These are phyloP conservation scores for Jamesozyma spencerorum DNA, from an alignment of 805 yeast genomes.

Conservation along the genomic window DNA sequence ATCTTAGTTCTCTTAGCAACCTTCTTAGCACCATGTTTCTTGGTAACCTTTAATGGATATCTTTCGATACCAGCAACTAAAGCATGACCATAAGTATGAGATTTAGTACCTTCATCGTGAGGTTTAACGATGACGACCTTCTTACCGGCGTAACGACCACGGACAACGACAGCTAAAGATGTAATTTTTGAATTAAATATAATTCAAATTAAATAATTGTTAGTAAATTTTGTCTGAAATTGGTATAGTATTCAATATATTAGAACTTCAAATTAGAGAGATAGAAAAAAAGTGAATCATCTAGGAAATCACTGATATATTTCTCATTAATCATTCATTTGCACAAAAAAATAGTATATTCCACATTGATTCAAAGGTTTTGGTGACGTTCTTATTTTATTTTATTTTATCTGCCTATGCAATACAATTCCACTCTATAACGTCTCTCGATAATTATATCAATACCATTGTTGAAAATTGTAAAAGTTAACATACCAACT, in stretches of 20 bases:
- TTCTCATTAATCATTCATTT: too few relatives aligned
- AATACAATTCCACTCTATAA: too few relatives aligned
- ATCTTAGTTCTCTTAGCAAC: slow-evolving; percentile 94
- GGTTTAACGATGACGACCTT: slow-evolving; percentile 98
- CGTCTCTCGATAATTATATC: too few relatives aligned
- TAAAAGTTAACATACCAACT: slow-evolving; percentile 51
- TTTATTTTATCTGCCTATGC: too few relatives aligned
- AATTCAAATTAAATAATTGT: slow-evolving; percentile 11
- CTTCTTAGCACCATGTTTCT: slow-evolving; percentile 91
- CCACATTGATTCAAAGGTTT: too few relatives aligned
- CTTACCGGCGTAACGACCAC: slow-evolving; percentile 99
- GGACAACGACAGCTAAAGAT: slow-evolving; percentile 83
- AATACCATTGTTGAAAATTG: too few relatives aligned
- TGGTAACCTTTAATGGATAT: slow-evolving; percentile 94
- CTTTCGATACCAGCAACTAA: slow-evolving; percentile 99
- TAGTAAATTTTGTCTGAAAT: slow-evolving; percentile 13
- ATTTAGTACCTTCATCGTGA: slow-evolving; percentile 97
- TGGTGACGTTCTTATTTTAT: too few relatives aligned
- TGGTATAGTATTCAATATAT: not conserved
- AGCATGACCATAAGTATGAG: slow-evolving; percentile 99
- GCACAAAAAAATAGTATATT: too few relatives aligned
- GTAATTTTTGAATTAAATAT: not conserved
- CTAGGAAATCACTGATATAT: too few relatives aligned
- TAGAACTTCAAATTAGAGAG: not conserved
- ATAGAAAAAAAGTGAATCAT: not conserved